Conservation (phyloP, 2,329 filamentous ascomycete genomes). For the Epichloe brachyelytri region DNA sequence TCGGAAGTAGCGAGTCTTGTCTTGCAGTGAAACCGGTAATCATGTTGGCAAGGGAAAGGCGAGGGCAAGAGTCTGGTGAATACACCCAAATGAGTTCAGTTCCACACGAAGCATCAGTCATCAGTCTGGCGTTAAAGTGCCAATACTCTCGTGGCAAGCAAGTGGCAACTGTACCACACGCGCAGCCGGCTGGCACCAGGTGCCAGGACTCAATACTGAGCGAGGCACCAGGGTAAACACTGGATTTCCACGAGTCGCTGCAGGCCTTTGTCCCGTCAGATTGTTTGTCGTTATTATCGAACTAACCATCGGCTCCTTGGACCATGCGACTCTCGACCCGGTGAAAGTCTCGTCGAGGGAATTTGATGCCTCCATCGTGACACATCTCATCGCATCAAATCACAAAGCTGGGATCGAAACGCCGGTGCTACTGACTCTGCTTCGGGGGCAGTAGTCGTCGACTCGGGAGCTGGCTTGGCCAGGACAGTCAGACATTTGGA, state of each 20-base stretch:
- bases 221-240: too few species aligned
- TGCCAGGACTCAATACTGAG: background rate
- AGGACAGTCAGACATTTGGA: background rate
- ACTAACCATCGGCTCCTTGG: too few species aligned
- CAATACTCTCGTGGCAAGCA: background rate
- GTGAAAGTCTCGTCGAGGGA: too few species aligned
- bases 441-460: background rate
- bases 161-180: background rate
- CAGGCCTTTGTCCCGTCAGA: too few species aligned
- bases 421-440: background rate
- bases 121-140: background rate
- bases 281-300: too few species aligned
- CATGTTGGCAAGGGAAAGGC: background rate
- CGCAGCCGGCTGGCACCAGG: background rate
- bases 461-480: background rate
- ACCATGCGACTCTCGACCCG: too few species aligned
- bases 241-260: too few species aligned
- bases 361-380: too few species aligned
- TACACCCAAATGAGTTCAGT: background rate
- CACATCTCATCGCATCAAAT: too few species aligned
- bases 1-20: slow-evolving; percentile 1
- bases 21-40: background rate
- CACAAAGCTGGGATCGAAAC: background rate
- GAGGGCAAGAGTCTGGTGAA: background rate
- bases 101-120: background rate